Percentiles rank a stretch among this genome's conserved stretches.
These are phyloP conservation scores for Ustilago shanxiensis DNA, from an alignment of 1,284 basidiomycete genomes.

Conservation along the genomic window DNA sequence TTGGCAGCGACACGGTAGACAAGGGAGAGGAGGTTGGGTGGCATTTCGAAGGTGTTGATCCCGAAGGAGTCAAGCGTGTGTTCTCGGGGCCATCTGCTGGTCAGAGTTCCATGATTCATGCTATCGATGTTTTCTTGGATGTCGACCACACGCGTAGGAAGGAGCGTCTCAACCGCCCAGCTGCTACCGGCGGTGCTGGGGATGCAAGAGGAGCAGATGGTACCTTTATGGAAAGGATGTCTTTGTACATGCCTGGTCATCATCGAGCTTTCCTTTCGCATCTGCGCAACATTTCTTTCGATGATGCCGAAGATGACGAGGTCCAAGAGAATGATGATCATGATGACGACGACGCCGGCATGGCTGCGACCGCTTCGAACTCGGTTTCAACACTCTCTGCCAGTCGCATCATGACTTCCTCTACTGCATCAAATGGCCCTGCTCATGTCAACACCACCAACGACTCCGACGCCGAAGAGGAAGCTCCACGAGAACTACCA, in stretches of 20 bases:
- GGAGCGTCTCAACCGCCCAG: slow-evolving; percentile 34
- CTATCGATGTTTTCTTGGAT: slow-evolving; percentile 89
- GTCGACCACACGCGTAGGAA: slow-evolving; percentile 76
- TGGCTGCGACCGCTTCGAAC: neutral
- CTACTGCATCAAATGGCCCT: neutral
- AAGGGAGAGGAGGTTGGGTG: slow-evolving; percentile 74
- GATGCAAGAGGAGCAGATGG: slow-evolving; percentile 44
- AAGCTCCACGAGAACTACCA: slow-evolving; percentile 16
- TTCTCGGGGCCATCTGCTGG: slow-evolving; percentile 89
- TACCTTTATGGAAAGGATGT: slow-evolving; percentile 67
- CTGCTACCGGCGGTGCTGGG: slow-evolving; percentile 10
- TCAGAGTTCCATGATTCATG: slow-evolving; percentile 88
- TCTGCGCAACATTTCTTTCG: slow-evolving; percentile 72
- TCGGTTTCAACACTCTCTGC: slow-evolving; percentile 2
- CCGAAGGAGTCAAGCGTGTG: slow-evolving; percentile 68
- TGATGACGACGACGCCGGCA: neutral
- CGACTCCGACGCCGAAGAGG: slow-evolving; percentile 1
- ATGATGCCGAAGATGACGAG: slow-evolving; percentile 32
- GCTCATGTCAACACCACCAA: neutral
- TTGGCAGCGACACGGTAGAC: slow-evolving; percentile 79
- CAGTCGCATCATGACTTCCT: neutral
- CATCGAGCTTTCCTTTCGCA: slow-evolving; percentile 90
- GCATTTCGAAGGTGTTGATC: slow-evolving; percentile 83
- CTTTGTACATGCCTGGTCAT: slow-evolving; percentile 60
- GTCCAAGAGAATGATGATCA: neutral